phyloP scores from a whole-genome alignment of 1,139 yeast species.

The Meyerozyma sp. region DNA sequence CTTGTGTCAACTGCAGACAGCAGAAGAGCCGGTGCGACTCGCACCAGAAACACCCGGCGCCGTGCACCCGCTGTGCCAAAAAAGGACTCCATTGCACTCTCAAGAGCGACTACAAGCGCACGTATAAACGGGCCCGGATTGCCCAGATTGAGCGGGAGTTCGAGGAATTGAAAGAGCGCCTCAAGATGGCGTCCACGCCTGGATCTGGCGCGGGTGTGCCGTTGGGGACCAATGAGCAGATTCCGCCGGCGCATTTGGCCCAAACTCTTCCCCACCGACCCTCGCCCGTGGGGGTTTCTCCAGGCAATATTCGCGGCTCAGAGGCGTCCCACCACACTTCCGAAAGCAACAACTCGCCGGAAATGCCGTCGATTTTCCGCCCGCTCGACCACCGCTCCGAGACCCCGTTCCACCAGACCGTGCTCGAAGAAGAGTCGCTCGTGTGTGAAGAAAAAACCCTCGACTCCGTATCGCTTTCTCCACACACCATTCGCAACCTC shows the following conservation, averaged over 20 bases:
- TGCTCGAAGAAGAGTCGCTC: slow-evolving; percentile 35
- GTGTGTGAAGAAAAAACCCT: slow-evolving; percentile 61
- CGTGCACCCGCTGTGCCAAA: slow-evolving; percentile 78
- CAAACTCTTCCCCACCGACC: background rate
- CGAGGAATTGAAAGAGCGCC: slow-evolving; percentile 54
- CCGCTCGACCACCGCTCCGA: slow-evolving; percentile 7
- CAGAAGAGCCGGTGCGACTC: slow-evolving; percentile 92
- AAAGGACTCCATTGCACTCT: slow-evolving; percentile 66
- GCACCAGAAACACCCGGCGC: slow-evolving; percentile 65
- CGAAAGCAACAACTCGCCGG: slow-evolving; percentile 22
- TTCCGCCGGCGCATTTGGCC: background rate
- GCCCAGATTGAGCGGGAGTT: slow-evolving; percentile 83
- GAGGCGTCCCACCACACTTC: slow-evolving; percentile 12
- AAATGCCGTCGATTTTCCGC: slow-evolving; percentile 27
- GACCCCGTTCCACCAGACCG: slow-evolving; percentile 1
- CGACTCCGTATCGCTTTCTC: slow-evolving; percentile 57
- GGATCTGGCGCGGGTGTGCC: background rate
- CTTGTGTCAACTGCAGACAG: slow-evolving; percentile 94
- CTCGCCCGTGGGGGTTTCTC: slow-evolving; percentile 3
- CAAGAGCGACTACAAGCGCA: slow-evolving; percentile 78
- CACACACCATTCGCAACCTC: slow-evolving; percentile 59
- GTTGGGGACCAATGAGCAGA: background rate
- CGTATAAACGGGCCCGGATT: slow-evolving; percentile 80
- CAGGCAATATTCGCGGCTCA: background rate
- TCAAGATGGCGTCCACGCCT: slow-evolving; percentile 35